phyloP scores from a whole-genome alignment of 1,284 basidiomycete genomes.

The Heterobasidion irregulare region DNA sequence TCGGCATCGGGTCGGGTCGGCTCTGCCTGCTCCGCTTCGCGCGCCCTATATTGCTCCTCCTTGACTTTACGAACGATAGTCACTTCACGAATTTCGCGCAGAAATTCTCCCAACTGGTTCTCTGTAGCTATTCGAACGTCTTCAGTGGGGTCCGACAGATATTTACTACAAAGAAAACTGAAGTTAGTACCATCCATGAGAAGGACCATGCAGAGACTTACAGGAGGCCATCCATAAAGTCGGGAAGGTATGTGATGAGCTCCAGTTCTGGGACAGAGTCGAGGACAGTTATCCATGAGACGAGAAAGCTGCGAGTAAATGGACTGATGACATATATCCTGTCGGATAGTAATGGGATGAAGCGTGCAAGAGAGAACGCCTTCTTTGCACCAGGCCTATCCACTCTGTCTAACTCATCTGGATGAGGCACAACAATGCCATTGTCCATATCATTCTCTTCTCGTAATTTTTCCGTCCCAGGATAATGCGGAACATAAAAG shows the following conservation, averaged over 20 bases:
- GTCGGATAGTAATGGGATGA: conserved; percentile 91
- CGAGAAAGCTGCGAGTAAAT: conserved; percentile 92
- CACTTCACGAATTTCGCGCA: conserved; percentile 87
- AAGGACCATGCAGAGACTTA: conserved; percentile 30
- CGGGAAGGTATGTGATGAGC: conserved; percentile 88
- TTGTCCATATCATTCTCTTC: conserved; percentile 25
- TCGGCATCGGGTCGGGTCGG: conserved; percentile 19
- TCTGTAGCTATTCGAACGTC: conserved; percentile 93
- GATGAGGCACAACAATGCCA: conserved; percentile 59
- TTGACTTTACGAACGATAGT: conserved; percentile 60
- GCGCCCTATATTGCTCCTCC: conserved; percentile 46
- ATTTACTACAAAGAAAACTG: conserved; percentile 53
- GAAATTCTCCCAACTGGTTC: conserved; percentile 85
- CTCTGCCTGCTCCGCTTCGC: conserved; percentile 30
- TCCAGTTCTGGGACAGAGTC: conserved; percentile 97
- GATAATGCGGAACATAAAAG: conserved; percentile 87
- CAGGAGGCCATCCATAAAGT: conserved; percentile 92
- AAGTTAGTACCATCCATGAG: neutral
- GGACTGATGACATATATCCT: conserved; percentile 94
- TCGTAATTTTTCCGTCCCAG: conserved; percentile 66
- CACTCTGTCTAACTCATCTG: conserved; percentile 40
- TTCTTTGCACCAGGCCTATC: conserved; percentile 43
- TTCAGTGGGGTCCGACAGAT: conserved; percentile 90
- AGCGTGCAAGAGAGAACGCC: conserved; percentile 90
- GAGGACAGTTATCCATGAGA: conserved; percentile 94